phyloP scores from a whole-genome alignment of 495 filamentous ascomycete genomes.

The Margaritispora aquatica region DNA sequence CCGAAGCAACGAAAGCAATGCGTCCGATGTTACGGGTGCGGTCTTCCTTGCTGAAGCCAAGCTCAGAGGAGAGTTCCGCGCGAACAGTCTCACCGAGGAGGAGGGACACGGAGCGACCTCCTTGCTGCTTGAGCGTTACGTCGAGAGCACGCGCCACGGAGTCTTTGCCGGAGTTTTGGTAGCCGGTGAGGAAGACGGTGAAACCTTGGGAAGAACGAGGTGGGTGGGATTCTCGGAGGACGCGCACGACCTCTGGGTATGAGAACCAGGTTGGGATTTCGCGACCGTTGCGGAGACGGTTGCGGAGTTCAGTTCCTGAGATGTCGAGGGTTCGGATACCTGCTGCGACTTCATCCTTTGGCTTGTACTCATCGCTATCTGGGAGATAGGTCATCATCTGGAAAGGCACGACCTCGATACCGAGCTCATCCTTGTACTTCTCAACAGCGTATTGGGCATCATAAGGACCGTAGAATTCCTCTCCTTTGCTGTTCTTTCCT shows the following conservation, averaged over 20 bases:
- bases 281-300: slow-evolving; percentile 78
- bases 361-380: slow-evolving; percentile 92
- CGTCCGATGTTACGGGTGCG: slow-evolving; percentile 93
- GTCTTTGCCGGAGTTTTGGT: slow-evolving; percentile 95
- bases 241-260: slow-evolving; percentile 95
- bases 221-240: slow-evolving; percentile 91
- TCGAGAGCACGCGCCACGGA: slow-evolving; percentile 91
- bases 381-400: slow-evolving; percentile 99
- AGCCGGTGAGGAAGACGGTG: slow-evolving; percentile 96
- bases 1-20: slow-evolving; percentile 92
- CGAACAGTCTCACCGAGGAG: slow-evolving; percentile 94
- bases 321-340: slow-evolving; percentile 93
- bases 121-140: slow-evolving; percentile 97
- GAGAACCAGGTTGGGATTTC: slow-evolving; percentile 99
- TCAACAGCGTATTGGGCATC: slow-evolving; percentile 97
- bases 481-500: slow-evolving; percentile 91
- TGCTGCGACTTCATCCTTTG: slow-evolving; percentile 77
- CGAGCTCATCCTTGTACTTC: slow-evolving; percentile 92
- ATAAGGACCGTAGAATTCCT: slow-evolving; percentile 97
- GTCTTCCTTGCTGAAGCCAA: slow-evolving; percentile 91
- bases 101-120: slow-evolving; percentile 88
- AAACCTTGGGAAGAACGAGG: slow-evolving; percentile 86
- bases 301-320: slow-evolving; percentile 90
- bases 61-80: slow-evolving; percentile 84
- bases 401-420: slow-evolving; percentile 98